Evolutionary conservation across 129 eudicot species (phyloP).

Genomic region (Helianthus annuus): DNA sequence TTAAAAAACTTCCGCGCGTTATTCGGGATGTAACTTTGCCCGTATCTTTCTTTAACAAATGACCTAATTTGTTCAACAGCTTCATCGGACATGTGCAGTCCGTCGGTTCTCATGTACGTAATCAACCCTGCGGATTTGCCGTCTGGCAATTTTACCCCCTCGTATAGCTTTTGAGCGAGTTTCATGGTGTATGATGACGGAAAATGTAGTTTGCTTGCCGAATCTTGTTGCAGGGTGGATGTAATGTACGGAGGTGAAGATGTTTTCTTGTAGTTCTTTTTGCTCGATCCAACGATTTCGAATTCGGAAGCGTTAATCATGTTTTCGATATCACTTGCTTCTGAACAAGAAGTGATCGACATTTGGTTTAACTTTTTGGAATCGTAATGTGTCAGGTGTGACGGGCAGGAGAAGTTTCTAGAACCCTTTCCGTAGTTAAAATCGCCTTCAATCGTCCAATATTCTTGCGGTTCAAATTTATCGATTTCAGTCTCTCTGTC

Average conservation of each 20-base stretch:
- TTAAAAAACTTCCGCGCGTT: conserved; percentile 67
- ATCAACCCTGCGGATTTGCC: conserved; percentile 78
- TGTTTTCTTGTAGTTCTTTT: conserved; percentile 51
- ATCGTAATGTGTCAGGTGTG: conserved; percentile 70
- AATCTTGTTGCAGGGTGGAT: conserved; percentile 97
- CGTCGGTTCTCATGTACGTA: conserved; percentile 97
- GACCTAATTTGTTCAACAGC: conserved; percentile 69
- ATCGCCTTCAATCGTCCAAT: conserved; percentile 73
- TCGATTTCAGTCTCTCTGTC: conserved; percentile 89
- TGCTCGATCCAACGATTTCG: conserved; percentile 52
- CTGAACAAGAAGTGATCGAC: conserved; percentile 48
- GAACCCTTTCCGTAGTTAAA: conserved; percentile 36
- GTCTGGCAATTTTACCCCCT: conserved; percentile 71
- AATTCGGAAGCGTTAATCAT: conserved; percentile 46
- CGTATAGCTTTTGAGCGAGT: conserved; percentile 91
- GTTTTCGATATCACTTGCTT: conserved; percentile 59
- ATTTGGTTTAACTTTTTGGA: conserved; percentile 58
- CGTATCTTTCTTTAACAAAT: conserved; percentile 64
- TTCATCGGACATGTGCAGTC: conserved; percentile 79
- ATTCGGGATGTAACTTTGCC: conserved; percentile 48
- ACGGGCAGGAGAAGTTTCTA: conserved; percentile 25
- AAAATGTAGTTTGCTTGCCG: conserved; percentile 81
- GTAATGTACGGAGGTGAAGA: conserved; percentile 86
- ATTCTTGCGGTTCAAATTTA: conserved; percentile 72
- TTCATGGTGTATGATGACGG: conserved; percentile 77